These are phyloP conservation scores for Diaporthe amygdali DNA, from an alignment of 2,329 filamentous ascomycete genomes.

Conservation along the genomic window DNA sequence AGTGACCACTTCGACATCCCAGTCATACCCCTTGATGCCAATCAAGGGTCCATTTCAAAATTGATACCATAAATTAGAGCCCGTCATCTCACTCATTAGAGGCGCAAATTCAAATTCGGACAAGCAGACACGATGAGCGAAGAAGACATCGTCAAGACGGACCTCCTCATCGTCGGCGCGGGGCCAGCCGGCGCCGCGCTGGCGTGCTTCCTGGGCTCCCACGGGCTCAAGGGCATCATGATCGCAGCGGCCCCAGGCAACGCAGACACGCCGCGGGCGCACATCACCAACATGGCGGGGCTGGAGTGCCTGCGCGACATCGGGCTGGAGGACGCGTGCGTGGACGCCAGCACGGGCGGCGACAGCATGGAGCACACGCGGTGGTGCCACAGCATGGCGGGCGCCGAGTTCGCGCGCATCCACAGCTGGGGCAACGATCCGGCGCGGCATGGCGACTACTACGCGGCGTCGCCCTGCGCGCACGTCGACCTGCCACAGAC, in stretches of 20 bases:
- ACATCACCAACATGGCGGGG: conserved; percentile 65
- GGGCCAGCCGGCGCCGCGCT: conserved; percentile 61
- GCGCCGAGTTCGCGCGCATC: conserved; percentile 54
- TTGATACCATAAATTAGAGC: neutral
- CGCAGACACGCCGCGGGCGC: conserved; percentile 62
- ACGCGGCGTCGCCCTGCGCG: conserved; percentile 47
- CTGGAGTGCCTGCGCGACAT: conserved; percentile 61
- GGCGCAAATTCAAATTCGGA: neutral
- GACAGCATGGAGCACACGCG: conserved; percentile 53
- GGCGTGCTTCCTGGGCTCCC: conserved; percentile 52
- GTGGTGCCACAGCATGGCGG: conserved; percentile 59
- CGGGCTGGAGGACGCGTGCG: conserved; percentile 48
- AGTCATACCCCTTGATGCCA: neutral
- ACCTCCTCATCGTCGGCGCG: conserved; percentile 32
- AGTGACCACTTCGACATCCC: neutral
- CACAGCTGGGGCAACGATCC: conserved; percentile 59
- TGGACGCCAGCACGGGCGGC: conserved; percentile 41
- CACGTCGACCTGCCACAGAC: conserved; percentile 54
- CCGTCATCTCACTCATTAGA: neutral
- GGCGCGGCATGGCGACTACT: conserved; percentile 49
- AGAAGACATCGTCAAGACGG: conserved; percentile 21
- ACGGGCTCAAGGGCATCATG: conserved; percentile 58
- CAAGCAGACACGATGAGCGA: neutral
- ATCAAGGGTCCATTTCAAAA: neutral
- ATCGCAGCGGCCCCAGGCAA: conserved; percentile 54